Conservation (phyloP, 1,284 basidiomycete species). For the Athelia psychrophila region DNA sequence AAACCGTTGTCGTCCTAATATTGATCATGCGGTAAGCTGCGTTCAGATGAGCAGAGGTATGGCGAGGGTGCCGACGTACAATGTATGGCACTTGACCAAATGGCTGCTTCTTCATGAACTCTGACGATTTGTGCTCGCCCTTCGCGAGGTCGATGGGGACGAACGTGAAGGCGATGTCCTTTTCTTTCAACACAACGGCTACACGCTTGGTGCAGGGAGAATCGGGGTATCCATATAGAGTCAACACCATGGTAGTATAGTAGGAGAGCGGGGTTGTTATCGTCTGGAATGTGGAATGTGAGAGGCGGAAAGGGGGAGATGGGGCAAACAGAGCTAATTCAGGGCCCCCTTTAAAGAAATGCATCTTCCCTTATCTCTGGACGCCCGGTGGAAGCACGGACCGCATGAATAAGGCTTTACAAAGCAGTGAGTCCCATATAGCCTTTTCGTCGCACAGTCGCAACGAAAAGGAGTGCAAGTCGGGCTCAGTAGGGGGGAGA, state of each 20-base stretch:
- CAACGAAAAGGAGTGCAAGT: too few species aligned
- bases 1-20: slow-evolving; percentile 30
- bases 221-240: slow-evolving; percentile 10
- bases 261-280: too few species aligned
- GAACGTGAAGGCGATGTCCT: slow-evolving; percentile 18
- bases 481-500: too few species aligned
- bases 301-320: too few species aligned
- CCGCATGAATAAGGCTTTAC: too few species aligned
- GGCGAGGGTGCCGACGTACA: neutral
- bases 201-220: slow-evolving; percentile 25
- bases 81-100: slow-evolving; percentile 24
- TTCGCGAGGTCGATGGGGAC: slow-evolving; percentile 13
- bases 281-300: too few species aligned
- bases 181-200: slow-evolving; percentile 15
- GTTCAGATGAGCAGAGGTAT: neutral
- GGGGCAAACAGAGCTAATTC: too few species aligned
- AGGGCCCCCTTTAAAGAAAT: too few species aligned
- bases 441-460: too few species aligned
- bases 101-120: slow-evolving; percentile 16
- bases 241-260: slow-evolving; percentile 11
- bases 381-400: too few species aligned
- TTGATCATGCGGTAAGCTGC: neutral
- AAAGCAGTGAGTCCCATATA: too few species aligned
- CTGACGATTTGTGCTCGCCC: slow-evolving; percentile 19
- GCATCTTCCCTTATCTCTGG: too few species aligned